Conservation (phyloP, 2,329 filamentous ascomycete genomes). For the Paraphoma chrysanthemicola region DNA sequence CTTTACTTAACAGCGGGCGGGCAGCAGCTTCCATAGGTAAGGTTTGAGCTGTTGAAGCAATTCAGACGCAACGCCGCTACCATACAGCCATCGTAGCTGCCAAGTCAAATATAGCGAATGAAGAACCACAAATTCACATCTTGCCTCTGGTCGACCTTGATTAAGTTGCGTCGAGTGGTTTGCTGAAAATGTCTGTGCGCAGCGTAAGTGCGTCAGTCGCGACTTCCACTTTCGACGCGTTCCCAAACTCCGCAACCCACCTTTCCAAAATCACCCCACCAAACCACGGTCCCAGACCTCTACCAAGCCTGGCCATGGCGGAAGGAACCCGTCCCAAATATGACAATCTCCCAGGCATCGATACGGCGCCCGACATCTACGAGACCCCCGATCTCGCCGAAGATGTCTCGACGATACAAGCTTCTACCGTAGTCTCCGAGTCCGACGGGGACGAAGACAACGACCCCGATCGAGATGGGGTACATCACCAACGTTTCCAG, state of each 20-base stretch:
- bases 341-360: constrained; percentile 62
- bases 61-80: no score
- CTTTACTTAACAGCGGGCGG: no score
- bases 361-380: constrained; percentile 93
- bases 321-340: constrained; percentile 45
- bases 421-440: constrained; percentile 47
- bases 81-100: background rate
- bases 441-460: constrained; percentile 68
- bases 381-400: constrained; percentile 94
- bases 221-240: constrained; percentile 5
- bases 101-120: background rate
- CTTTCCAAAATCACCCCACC: constrained; percentile 1
- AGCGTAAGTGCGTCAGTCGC: background rate
- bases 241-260: constrained; percentile 7
- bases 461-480: constrained; percentile 49
- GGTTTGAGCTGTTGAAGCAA: no score
- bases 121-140: background rate
- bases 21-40: no score
- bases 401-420: constrained; percentile 81
- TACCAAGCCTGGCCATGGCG: constrained; percentile 27
- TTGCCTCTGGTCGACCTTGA: background rate
- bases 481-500: constrained; percentile 78
- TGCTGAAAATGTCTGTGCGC: background rate
- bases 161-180: background rate
- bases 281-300: background rate